Percentiles rank a stretch among this genome's conserved stretches.
phyloP scores from a whole-genome alignment of 2,329 filamentous ascomycete genomes.

The Arthrobotrys megalospora region DNA sequence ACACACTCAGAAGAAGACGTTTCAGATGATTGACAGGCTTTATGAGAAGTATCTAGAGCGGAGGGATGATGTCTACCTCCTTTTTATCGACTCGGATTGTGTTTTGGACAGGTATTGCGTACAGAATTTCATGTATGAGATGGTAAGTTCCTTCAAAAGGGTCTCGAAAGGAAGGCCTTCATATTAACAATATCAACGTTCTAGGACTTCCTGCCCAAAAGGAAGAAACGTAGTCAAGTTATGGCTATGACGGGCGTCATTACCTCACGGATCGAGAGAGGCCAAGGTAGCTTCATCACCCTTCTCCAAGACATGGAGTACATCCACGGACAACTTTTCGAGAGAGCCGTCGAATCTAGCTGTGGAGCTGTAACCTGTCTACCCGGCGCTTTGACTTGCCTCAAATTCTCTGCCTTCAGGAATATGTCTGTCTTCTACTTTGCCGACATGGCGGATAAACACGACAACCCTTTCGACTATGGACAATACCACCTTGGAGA shows the following conservation, averaged over 20 bases:
- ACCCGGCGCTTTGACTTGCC: slow-evolving; percentile 92
- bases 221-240: slow-evolving; percentile 65
- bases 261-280: slow-evolving; percentile 93
- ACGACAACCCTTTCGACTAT: slow-evolving; percentile 95
- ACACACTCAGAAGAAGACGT: slow-evolving; percentile 92
- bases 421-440: slow-evolving; percentile 99
- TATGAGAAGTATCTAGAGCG: slow-evolving; percentile 88
- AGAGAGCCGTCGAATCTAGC: slow-evolving; percentile 93
- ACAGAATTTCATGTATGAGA: slow-evolving; percentile 98
- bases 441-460: slow-evolving; percentile 94
- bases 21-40: slow-evolving; percentile 91
- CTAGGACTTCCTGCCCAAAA: slow-evolving; percentile 43
- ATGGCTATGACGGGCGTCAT: slow-evolving; percentile 98
- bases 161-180: neutral
- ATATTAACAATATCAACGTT: neutral
- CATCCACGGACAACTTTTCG: slow-evolving; percentile 95
- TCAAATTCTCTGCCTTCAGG: slow-evolving; percentile 95
- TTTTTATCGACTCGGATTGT: slow-evolving; percentile 98
- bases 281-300: slow-evolving; percentile 95
- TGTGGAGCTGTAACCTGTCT: slow-evolving; percentile 95
- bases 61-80: slow-evolving; percentile 92
- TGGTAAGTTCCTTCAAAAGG: slow-evolving; percentile 70
- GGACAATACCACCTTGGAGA: slow-evolving; percentile 95
- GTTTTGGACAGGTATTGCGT: slow-evolving; percentile 91
- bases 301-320: slow-evolving; percentile 98